These are phyloP conservation scores for Kwoniella shandongensis DNA, from an alignment of 768 basidiomycete species.

Conservation along the genomic window DNA sequence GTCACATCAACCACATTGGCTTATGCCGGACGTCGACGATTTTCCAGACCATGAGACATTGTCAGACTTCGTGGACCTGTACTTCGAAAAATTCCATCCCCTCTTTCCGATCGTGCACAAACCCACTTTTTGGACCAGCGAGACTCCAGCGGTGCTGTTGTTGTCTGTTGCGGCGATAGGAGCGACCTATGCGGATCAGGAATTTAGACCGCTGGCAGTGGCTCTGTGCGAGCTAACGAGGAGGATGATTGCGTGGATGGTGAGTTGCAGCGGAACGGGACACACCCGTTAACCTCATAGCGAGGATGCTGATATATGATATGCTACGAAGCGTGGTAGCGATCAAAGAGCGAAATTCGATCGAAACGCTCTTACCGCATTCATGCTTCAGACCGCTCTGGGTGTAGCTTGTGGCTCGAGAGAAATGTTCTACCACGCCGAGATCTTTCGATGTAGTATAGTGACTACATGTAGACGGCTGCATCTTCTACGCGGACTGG, in stretches of 20 bases:
- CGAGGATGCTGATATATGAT: neutral
- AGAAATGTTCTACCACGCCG: slow-evolving; percentile 44
- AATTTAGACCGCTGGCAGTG: slow-evolving; percentile 41
- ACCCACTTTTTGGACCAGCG: slow-evolving; percentile 25
- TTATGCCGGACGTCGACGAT: slow-evolving; percentile 42
- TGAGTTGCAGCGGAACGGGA: slow-evolving; percentile 12
- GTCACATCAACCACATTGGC: slow-evolving; percentile 40
- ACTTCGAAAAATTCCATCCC: slow-evolving; percentile 46
- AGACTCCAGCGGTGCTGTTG: slow-evolving; percentile 37
- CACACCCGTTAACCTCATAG: too few relatives aligned
- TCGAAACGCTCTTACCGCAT: slow-evolving; percentile 31
- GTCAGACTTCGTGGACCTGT: slow-evolving; percentile 45
- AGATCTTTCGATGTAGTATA: slow-evolving; percentile 42
- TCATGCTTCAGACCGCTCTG: slow-evolving; percentile 33
- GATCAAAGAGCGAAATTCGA: slow-evolving; percentile 47
- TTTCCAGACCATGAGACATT: slow-evolving; percentile 43
- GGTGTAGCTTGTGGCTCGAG: slow-evolving; percentile 43
- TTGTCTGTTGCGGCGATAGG: slow-evolving; percentile 39
- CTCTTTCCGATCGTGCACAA: slow-evolving; percentile 42
- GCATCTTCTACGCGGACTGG: slow-evolving; percentile 34
- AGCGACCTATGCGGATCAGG: slow-evolving; percentile 41
- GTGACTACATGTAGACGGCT: slow-evolving; percentile 36
- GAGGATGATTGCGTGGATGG: slow-evolving; percentile 46
- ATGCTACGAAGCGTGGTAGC: slow-evolving; percentile 48
- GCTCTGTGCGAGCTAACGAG: slow-evolving; percentile 44